A percentile compares a stretch with the other conserved stretches of the same genome.
Evolutionary conservation across 2,329 filamentous ascomycete species (phyloP).

Genomic region (Scedosporium aurantiacum): DNA sequence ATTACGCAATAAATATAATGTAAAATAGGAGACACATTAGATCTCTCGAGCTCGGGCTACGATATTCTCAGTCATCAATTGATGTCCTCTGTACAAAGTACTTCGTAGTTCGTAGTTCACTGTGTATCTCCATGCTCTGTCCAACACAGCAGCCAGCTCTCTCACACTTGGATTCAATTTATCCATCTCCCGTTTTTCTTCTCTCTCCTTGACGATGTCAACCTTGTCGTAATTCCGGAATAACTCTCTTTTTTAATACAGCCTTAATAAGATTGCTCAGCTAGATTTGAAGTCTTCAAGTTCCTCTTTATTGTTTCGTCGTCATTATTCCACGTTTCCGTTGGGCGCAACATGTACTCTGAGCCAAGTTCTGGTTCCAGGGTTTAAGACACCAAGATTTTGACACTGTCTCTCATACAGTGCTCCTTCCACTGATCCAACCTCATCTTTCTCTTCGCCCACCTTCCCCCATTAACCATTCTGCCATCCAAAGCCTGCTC

Average conservation of each 20-base stretch:
- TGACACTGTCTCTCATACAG: background rate
- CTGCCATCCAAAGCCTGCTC: conserved; percentile 7
- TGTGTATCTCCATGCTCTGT: no score
- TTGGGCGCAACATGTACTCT: background rate
- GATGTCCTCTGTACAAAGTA: no score
- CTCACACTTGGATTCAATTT: background rate
- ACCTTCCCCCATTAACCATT: conserved; percentile 8
- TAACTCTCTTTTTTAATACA: background rate
- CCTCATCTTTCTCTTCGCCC: background rate
- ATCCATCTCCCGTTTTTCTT: background rate
- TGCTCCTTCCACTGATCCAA: conserved; percentile 1
- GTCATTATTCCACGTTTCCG: background rate
- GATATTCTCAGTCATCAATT: no score
- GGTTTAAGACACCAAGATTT: background rate
- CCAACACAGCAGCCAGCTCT: background rate
- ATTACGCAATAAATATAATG: background rate
- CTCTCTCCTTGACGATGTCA: no score
- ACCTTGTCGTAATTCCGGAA: background rate
- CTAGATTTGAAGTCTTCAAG: background rate
- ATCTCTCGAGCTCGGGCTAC: no score
- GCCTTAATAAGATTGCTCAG: background rate
- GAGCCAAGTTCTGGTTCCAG: background rate
- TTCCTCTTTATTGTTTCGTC: background rate
- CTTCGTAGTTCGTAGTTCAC: no score
- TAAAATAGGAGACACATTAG: background rate